Base-by-base conservation (phyloP, 2,329 filamentous ascomycete species). In the Pseudofabraea citricarpa region DNA sequence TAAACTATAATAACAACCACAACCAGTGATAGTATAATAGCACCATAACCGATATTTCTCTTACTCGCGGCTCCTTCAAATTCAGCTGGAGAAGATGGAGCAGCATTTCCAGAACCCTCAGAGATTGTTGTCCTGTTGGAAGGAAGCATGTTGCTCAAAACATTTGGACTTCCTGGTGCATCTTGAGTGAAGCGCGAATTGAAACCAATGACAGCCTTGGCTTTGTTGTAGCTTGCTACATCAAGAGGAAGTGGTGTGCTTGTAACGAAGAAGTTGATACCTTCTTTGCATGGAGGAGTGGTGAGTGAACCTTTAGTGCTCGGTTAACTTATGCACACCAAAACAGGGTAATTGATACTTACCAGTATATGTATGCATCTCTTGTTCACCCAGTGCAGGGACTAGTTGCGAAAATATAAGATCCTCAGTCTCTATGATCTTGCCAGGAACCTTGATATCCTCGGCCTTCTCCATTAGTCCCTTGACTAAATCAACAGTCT, bases 251-350 rank as follows among this genome's bases (percentile, higher is more conserved):
- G 57, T 27, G 71, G 69, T 44, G 73, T 52, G 47, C 67, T 63
- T 49, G 71, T 71, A 33, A 80, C 61, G 38, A 77, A 61, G 68
- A 77, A 81, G 9, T 60, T 65, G 19, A 83, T 64, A 20, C 71
- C 72, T 59, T 82, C 77, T n/a, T 67, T 67, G 63, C 79, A 83
- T 3, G 79, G 79, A 16, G 79, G 79, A 0, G 78, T 82, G 32
- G 79, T 83, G 36, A 83, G 66, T 15, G 75, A 80, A n/a, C n/a
- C n/a, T n/a, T n/a, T n/a, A n/a, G n/a, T n/a, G n/a, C n/a, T n/a
- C n/a, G n/a, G n/a, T n/a, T n/a, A n/a, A n/a, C n/a, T n/a, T n/a
- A n/a, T n/a, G n/a, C n/a, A n/a, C n/a, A n/a, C n/a, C n/a, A n/a
- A n/a, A n/a, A n/a, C n/a, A n/a, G n/a, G n/a, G n/a, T n/a, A n/a